Conservation (phyloP, 495 filamentous ascomycete genomes). For the Penicillium parvum region DNA sequence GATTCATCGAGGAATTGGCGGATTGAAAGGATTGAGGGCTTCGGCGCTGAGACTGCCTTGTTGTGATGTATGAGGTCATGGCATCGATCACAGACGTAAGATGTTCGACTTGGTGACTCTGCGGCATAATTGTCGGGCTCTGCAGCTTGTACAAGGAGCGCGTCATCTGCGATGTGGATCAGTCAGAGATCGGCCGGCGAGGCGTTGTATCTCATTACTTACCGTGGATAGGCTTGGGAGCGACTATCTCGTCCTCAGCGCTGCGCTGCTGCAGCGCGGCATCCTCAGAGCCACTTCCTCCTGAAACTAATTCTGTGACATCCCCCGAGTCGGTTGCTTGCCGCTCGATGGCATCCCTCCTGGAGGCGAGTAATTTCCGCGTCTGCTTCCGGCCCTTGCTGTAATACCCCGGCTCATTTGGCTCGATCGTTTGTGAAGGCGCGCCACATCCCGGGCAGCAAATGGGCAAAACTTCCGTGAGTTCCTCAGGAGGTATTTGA, state of each 20-base stretch:
- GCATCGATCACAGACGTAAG: conserved; percentile 75
- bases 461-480: conserved; percentile 26
- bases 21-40: conserved; percentile 75
- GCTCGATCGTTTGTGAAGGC: conserved; percentile 63
- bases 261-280: too few relatives aligned
- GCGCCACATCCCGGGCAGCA: conserved; percentile 89
- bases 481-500: conserved; percentile 1
- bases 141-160: conserved; percentile 36
- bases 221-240: conserved; percentile 23
- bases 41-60: conserved; percentile 60
- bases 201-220: neutral
- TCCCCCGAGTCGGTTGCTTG: conserved; percentile 10
- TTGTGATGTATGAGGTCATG: conserved; percentile 75
- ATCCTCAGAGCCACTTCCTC: neutral
- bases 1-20: conserved; percentile 78
- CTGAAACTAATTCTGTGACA: conserved; percentile 8
- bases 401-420: conserved; percentile 76
- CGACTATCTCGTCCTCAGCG: conserved; percentile 1
- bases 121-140: conserved; percentile 15
- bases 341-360: conserved; percentile 42
- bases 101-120: conserved; percentile 13
- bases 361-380: conserved; percentile 30
- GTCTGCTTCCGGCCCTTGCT: conserved; percentile 48
- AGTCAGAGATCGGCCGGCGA: too few relatives aligned
- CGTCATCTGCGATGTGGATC: too few relatives aligned